A percentile compares a stretch with the other conserved stretches of the same genome.
These are phyloP conservation scores for Amanita pseudoporphyria DNA, from an alignment of 768 basidiomycete species.

Conservation along the genomic window DNA sequence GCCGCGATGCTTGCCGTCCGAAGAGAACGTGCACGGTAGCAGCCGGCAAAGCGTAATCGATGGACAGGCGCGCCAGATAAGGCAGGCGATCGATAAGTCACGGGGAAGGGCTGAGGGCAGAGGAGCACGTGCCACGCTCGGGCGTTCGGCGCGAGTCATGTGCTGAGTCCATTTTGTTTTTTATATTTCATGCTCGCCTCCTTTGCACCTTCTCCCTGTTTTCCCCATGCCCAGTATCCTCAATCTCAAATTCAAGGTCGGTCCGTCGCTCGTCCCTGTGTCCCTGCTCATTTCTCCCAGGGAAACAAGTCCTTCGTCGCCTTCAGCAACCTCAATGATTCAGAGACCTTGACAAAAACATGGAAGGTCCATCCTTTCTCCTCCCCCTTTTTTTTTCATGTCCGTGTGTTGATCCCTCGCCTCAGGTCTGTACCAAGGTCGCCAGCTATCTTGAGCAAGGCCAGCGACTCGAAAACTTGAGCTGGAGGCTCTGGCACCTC, in stretches of 20 bases:
- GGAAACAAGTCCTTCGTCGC: constrained; percentile 95
- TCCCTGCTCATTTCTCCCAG: constrained; percentile 29
- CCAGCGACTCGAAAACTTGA: constrained; percentile 84
- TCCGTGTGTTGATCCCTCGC: constrained; percentile 1
- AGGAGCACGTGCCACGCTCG: neutral
- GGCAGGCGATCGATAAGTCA: constrained; percentile 8
- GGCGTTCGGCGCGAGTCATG: constrained; percentile 13
- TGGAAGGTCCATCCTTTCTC: constrained; percentile 60
- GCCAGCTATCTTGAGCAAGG: constrained; percentile 88
- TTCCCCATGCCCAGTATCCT: constrained; percentile 65
- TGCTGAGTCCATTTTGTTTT: constrained; percentile 10
- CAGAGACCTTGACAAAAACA: constrained; percentile 78
- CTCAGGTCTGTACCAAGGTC: constrained; percentile 81
- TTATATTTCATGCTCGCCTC: constrained; percentile 11
- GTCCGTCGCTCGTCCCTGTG: constrained; percentile 8
- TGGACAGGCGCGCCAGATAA: neutral
- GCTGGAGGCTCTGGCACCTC: constrained; percentile 89
- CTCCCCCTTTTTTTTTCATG: constrained; percentile 7
- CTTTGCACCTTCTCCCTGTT: constrained; percentile 8
- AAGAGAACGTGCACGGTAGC: too few species aligned
- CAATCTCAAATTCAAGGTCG: constrained; percentile 79
- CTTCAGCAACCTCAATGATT: constrained; percentile 81
- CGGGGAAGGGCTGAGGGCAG: constrained; percentile 7
- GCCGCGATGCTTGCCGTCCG: too few species aligned
- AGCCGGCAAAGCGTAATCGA: too few species aligned